Conservation (phyloP, 805 yeast genomes). For the Candida broadrunensis region DNA sequence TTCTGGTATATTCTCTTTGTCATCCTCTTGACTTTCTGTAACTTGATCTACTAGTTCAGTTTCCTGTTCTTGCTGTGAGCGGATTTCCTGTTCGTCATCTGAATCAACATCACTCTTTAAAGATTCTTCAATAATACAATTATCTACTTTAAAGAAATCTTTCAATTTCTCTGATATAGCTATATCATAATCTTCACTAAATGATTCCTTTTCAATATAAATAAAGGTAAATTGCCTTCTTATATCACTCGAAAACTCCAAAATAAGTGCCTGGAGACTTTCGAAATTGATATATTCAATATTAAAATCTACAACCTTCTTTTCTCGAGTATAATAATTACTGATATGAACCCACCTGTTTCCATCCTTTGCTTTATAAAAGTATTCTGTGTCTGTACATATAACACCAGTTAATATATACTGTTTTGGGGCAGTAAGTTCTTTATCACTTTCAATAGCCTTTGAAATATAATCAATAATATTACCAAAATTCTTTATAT, state of each 20-base stretch:
- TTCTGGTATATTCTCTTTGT: background rate
- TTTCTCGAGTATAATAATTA: constrained; percentile 5
- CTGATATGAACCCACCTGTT: constrained; percentile 18
- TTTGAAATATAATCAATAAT: constrained; percentile 11
- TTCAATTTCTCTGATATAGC: constrained; percentile 9
- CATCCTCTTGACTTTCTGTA: background rate
- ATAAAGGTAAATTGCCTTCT: constrained; percentile 12
- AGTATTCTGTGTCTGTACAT: constrained; percentile 27
- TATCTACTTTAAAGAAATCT: constrained; percentile 16
- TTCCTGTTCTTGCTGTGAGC: background rate
- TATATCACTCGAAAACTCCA: constrained; percentile 10
- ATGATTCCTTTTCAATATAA: constrained; percentile 14
- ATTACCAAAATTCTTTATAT: constrained; percentile 17
- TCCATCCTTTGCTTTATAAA: constrained; percentile 10
- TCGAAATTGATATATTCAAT: constrained; percentile 18
- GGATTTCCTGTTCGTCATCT: constrained; percentile 2
- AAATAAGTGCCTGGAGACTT: constrained; percentile 13
- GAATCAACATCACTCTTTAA: background rate
- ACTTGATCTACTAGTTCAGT: background rate
- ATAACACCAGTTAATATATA: constrained; percentile 30
- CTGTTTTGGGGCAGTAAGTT: constrained; percentile 10
- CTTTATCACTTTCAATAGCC: constrained; percentile 2
- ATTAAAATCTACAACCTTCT: constrained; percentile 12
- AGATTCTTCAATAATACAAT: constrained; percentile 5
- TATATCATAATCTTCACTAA: constrained; percentile 2